Evolutionary conservation across 2,329 filamentous ascomycete species (phyloP).

Genomic region (Drechslera avenae): DNA sequence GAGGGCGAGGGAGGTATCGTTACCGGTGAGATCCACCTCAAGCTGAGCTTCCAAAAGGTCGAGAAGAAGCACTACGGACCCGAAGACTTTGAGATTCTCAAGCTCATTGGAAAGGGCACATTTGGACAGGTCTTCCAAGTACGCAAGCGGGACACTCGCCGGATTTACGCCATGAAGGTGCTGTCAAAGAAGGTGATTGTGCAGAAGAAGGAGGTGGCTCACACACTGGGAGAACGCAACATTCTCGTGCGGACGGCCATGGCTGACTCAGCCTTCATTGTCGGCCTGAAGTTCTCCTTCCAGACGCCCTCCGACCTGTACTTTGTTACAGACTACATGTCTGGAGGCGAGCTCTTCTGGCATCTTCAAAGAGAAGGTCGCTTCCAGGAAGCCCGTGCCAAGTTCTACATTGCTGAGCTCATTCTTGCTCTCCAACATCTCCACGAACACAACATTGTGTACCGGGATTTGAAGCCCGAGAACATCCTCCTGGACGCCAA

Average conservation of each 20-base stretch:
- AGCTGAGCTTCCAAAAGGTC: slow-evolving; percentile 84
- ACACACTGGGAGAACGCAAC: slow-evolving; percentile 95
- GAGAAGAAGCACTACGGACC: slow-evolving; percentile 87
- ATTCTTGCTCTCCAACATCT: slow-evolving; percentile 94
- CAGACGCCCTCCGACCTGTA: slow-evolving; percentile 96
- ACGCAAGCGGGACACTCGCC: slow-evolving; percentile 91
- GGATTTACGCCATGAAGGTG: slow-evolving; percentile 99
- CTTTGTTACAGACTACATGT: slow-evolving; percentile 99
- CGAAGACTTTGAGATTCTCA: slow-evolving; percentile 93
- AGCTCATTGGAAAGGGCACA: slow-evolving; percentile 96
- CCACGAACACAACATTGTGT: slow-evolving; percentile 96
- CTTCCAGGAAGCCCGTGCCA: slow-evolving; percentile 91
- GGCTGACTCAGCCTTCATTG: slow-evolving; percentile 95
- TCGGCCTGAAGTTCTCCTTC: slow-evolving; percentile 97
- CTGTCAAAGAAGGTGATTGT: slow-evolving; percentile 99
- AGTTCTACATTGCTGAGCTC: slow-evolving; percentile 98
- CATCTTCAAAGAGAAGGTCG: slow-evolving; percentile 96
- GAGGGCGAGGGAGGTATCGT: slow-evolving; percentile 79
- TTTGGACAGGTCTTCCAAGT: slow-evolving; percentile 99
- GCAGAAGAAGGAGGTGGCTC: slow-evolving; percentile 98
- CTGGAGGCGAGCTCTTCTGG: slow-evolving; percentile 97
- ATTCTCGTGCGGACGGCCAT: slow-evolving; percentile 96
- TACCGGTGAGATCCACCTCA: slow-evolving; percentile 84
- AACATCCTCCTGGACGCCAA: slow-evolving; percentile 97
- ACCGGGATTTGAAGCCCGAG: slow-evolving; percentile 95